Conservation (phyloP, 495 filamentous ascomycete species). For the Pyrenula aspistea region DNA sequence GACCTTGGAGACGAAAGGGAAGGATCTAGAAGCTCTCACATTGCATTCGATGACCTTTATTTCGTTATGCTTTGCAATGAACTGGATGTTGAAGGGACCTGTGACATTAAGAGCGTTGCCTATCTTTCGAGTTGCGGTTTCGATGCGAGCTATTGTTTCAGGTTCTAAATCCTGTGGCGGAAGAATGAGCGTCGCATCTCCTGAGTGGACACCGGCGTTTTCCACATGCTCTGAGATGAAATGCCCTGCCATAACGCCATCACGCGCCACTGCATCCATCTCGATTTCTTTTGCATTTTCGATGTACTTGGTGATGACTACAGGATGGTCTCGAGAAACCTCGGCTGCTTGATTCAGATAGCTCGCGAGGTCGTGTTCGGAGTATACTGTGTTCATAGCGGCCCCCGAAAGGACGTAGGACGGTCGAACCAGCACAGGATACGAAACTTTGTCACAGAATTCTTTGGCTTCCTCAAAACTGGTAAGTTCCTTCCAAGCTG, state of each 20-base stretch:
- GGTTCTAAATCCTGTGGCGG: constrained; percentile 88
- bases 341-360: constrained; percentile 83
- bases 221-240: constrained; percentile 96
- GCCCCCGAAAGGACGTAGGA: constrained; percentile 97
- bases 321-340: constrained; percentile 93
- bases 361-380: constrained; percentile 74
- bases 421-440: constrained; percentile 88
- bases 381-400: constrained; percentile 98
- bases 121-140: constrained; percentile 92
- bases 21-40: constrained; percentile 88
- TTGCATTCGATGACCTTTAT: constrained; percentile 99
- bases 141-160: constrained; percentile 82
- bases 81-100: constrained; percentile 97
- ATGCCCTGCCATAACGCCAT: constrained; percentile 80
- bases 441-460: constrained; percentile 81
- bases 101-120: constrained; percentile 91
- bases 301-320: constrained; percentile 99
- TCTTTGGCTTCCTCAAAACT: constrained; percentile 74
- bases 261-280: constrained; percentile 84
- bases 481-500: constrained; percentile 93
- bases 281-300: constrained; percentile 97
- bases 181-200: constrained; percentile 92
- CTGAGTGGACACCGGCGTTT: constrained; percentile 95
- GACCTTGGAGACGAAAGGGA: constrained; percentile 97
- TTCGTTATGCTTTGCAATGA: constrained; percentile 98